These are phyloP conservation scores for Talaromyces verruculosus DNA, from an alignment of 2,329 filamentous ascomycete genomes.

Conservation along the genomic window DNA sequence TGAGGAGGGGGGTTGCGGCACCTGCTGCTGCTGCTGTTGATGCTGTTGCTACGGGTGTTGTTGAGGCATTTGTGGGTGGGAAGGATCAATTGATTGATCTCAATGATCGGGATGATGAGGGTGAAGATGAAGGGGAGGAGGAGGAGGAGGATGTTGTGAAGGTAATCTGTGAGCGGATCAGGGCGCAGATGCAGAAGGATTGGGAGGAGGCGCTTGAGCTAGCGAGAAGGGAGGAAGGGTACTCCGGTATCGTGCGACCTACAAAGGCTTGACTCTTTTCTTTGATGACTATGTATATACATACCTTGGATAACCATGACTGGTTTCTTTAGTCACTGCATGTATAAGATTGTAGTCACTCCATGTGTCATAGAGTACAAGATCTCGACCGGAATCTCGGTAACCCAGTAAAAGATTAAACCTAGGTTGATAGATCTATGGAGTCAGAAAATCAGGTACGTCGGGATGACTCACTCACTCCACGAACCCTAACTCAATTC, in stretches of 20 bases:
- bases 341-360: not conserved
- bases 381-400: not conserved
- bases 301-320: not conserved
- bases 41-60: no score
- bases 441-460: not conserved
- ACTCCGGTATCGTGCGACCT: not conserved
- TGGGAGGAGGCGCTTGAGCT: conserved; percentile 19
- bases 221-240: conserved; percentile 4
- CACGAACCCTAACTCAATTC: not conserved
- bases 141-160: not conserved
- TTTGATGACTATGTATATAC: not conserved
- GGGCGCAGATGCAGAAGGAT: conserved; percentile 17
- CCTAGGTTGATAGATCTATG: not conserved
- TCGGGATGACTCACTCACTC: not conserved
- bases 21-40: not conserved
- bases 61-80: conserved; percentile 15
- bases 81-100: not conserved
- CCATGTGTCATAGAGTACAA: not conserved
- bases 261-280: not conserved
- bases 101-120: not conserved
- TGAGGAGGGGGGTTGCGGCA: conserved; percentile 33
- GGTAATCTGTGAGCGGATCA: not conserved
- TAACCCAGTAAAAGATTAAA: not conserved
- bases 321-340: not conserved
- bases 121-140: not conserved